Evolutionary conservation across 352 stramenopile genomes (phyloP), one percentile per base, ranked within the genome.

Genomic region (Globisporangium radiosum): DNA sequence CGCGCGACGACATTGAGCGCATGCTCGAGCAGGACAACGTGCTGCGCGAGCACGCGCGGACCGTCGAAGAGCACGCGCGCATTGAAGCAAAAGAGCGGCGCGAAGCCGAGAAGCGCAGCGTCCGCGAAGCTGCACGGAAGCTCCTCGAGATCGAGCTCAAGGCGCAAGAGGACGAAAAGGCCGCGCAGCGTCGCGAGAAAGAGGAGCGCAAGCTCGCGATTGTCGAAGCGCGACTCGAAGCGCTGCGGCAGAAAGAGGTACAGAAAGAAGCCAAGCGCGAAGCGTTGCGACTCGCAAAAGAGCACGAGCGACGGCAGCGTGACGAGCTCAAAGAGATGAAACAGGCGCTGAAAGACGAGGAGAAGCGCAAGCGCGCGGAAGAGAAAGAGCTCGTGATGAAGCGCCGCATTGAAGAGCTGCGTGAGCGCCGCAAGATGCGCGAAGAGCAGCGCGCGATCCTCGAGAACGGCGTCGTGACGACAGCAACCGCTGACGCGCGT

Each of bases 121-220:
- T 91, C 5, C 76, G 82, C 25, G 77, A 92, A 57, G 77, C 77
- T 37, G 80, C 82, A 5, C 75, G 80, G 3, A 86, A 85, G 58
- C 64, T 90, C 0, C 52, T 92, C 13, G 78, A 92, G 50, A 88
- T 88, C 47, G 81, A 92, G 62, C 75, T 90, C 65, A 90, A 90
- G 53, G 78, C 69, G 9, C 78, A 90, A 66, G 78, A 89, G 69
- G 77, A 88, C 58, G 78, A 77, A 4, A 91, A 89, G 57, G 78
- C 88, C 57, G 79, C 72, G 9, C 77, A 87, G 51, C 70, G 72
- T 19, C 72, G 73, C 54, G 79, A 82, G 42, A 85, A 82, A 47
- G 82, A 90, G 64, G 76, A 87, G 14, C 76, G 77, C 6, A 89
- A 88, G 60, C 85, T 78, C 48, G 80, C 82, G n/a, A 70, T 87